Evolutionary conservation across 1,139 yeast genomes (phyloP).

Genomic region (Sugiyamaella japonica): DNA sequence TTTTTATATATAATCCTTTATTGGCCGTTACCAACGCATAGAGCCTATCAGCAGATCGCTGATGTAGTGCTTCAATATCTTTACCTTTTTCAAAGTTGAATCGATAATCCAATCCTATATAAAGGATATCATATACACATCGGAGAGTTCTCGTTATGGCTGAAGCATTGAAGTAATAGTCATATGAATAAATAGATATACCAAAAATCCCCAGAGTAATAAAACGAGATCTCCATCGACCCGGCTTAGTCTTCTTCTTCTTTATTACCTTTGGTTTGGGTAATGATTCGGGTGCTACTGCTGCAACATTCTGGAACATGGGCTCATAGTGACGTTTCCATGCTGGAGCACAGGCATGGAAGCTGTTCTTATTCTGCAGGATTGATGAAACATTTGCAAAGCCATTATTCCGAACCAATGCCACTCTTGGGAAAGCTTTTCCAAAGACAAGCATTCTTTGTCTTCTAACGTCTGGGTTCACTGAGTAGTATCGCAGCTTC

Average conservation of each 20-base stretch:
- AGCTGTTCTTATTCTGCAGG: neutral
- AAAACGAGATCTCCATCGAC: constrained; percentile 23
- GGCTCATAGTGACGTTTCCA: constrained; percentile 9
- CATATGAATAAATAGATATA: constrained; percentile 24
- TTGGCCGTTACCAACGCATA: constrained; percentile 54
- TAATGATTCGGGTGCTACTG: constrained; percentile 23
- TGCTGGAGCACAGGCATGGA: neutral
- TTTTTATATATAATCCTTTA: constrained; percentile 71
- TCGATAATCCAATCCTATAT: constrained; percentile 63
- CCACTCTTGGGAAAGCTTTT: neutral
- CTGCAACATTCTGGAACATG: constrained; percentile 16
- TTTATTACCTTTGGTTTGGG: constrained; percentile 19
- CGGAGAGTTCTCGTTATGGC: constrained; percentile 53
- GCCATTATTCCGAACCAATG: neutral
- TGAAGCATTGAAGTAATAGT: constrained; percentile 45
- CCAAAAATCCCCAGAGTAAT: constrained; percentile 20
- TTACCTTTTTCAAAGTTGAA: constrained; percentile 46
- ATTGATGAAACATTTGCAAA: neutral
- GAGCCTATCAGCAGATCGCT: constrained; percentile 57
- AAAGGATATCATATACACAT: constrained; percentile 50
- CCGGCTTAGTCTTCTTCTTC: neutral
- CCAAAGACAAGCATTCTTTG: constrained; percentile 2
- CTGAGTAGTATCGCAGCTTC: neutral
- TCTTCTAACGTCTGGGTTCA: neutral
- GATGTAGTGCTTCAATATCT: constrained; percentile 57